Evolutionary conservation across 345 rosid genomes (phyloP).

Genomic region (Mangifera indica): DNA sequence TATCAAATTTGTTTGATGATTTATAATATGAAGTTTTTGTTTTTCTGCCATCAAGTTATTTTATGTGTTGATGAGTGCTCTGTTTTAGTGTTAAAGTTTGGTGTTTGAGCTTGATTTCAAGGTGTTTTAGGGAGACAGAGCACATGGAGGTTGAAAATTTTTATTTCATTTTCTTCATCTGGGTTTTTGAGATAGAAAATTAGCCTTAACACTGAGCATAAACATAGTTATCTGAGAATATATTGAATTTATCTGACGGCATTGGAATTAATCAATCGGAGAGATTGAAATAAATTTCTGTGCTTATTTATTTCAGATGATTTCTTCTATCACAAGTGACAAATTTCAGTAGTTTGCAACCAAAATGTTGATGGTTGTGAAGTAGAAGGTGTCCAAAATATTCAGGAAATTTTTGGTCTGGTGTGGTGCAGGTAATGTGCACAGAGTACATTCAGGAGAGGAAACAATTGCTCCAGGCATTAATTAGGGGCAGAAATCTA

Average conservation of each 20-base stretch:
- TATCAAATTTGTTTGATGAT: background rate
- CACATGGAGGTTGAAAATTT: background rate
- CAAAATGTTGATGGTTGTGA: background rate
- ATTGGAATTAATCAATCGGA: background rate
- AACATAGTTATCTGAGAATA: background rate
- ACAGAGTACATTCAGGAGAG: constrained; percentile 67
- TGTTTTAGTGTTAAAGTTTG: background rate
- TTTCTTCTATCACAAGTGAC: background rate
- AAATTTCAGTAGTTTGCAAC: background rate
- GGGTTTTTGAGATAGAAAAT: too few relatives aligned
- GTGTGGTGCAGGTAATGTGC: constrained; percentile 67
- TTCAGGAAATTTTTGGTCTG: background rate
- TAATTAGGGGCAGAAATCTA: constrained; percentile 67
- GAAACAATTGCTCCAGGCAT: constrained; percentile 62
- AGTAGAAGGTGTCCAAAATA: background rate
- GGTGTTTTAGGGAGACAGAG: background rate
- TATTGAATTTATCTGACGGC: background rate
- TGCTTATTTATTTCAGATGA: background rate
- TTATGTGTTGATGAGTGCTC: background rate
- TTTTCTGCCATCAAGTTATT: background rate
- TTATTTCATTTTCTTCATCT: background rate
- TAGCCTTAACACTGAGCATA: background rate
- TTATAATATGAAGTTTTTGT: background rate
- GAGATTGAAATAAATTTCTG: background rate
- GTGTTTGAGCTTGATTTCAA: background rate